Evolutionary conservation across 257 asterid species (phyloP).

Genomic region (Fraxinus americana): DNA sequence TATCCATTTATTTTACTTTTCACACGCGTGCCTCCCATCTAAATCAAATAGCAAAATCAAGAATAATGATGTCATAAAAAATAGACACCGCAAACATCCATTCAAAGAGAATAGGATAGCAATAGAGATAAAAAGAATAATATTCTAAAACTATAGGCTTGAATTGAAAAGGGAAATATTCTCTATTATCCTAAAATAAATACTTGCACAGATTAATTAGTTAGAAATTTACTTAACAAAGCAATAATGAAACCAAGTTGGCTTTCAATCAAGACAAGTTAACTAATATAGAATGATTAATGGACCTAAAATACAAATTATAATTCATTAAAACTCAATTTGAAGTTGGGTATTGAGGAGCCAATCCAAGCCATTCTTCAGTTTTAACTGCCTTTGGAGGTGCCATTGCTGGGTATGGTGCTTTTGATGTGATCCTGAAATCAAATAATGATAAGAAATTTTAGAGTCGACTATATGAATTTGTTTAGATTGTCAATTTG

Average conservation of each 20-base stretch:
- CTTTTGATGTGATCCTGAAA: slow-evolving; percentile 1
- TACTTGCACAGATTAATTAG: neutral
- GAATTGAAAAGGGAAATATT: neutral
- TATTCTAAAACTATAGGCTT: neutral
- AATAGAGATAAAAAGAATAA: neutral
- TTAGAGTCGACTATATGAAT: too few species aligned
- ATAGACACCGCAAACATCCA: neutral
- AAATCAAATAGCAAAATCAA: neutral
- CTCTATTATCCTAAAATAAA: neutral
- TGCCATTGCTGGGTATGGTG: slow-evolving; percentile 1
- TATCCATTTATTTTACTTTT: too few species aligned
- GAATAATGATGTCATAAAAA: neutral
- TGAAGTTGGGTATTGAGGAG: slow-evolving; percentile 1
- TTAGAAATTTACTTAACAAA: neutral
- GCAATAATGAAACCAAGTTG: neutral
- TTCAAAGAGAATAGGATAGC: neutral
- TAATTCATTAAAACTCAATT: neutral
- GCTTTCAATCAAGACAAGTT: neutral
- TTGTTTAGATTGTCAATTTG: too few species aligned
- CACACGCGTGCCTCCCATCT: too few species aligned
- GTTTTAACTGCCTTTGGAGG: neutral
- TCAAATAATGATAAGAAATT: neutral
- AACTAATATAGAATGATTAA: neutral
- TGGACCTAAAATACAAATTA: neutral
- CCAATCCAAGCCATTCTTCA: slow-evolving; percentile 6